Base-by-base conservation (phyloP, 225 moss, liverwort and hornwort species). In the Physcomitrium patens region DNA sequence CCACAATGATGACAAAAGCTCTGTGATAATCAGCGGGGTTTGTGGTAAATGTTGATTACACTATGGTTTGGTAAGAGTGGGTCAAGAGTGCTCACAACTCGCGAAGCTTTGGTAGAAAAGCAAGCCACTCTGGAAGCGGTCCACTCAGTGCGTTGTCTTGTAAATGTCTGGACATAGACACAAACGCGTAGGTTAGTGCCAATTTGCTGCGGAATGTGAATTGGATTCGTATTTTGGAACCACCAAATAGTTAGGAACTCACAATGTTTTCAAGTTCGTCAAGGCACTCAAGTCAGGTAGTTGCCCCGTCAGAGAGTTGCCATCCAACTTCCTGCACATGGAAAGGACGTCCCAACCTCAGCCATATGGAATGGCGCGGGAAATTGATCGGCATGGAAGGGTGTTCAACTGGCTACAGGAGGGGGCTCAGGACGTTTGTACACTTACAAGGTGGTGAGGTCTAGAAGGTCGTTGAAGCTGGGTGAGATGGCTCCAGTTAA, bases 241-340 rank as follows among this genome's bases (percentile, higher is more conserved):
- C 9, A 1, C n/a, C 1, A 28, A 46, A 16, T 10, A 22, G 12
- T 7, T 45, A 44, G 0, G 1, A 65, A 72, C 76, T 68, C 58
- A 83, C 79, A 83, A 72, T 5, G 7, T 58, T 50, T 10, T 72
- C 66, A 83, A 68, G 13, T 72, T 79, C 37, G 63, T 72, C 68
- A 83, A 72, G 11, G 76, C 79, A 1, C 68, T 76, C 68, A 83
- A 44, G 50, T 83, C 72, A n/a, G 64, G 83, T 17, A 79, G 67
- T 43, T 55, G 41, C 55, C 83, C 76, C 11, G 58, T 63, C 8
- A 79, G 24, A 7, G 18, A 13, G 47, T 82, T 82, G 54, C 47
- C 54, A 41, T 78, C 74, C 26, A 82, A 52, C 46, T 60, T 65
- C 48, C 75, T 82, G 78, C 71, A 67, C 41, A 70, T 16, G 3